Evolutionary conservation across 1,139 yeast genomes (phyloP), one percentile per base, ranked within the genome.

Genomic region (Debaryomycetaceae sp.): DNA sequence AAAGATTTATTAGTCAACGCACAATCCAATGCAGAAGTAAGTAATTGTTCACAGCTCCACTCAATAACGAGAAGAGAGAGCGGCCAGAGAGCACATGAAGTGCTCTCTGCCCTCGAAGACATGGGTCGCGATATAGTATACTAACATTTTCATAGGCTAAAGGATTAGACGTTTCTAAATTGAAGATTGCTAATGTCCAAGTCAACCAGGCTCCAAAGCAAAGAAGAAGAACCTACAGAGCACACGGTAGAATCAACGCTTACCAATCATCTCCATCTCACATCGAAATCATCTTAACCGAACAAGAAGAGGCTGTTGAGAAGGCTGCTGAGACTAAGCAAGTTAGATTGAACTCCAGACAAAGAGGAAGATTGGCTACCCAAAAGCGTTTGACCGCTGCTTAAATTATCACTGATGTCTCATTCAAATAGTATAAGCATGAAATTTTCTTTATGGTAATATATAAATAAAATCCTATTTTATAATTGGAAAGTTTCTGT

Each of bases 171-270:
- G 83, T 87, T 65, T 82, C 95, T 67, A 88, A 86, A 75, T 87
- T 93, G 75, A 87, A 85, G 79, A 83, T 93, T 70, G 84, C 96
- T 66, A 98, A 93, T 88, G 91, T 95, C 72, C 99, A 95, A 84
- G 99, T 93, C 69, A 95, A 93, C 96, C 97, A 90, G 77, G 99
- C 99, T 68, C 99, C 99, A 80, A 90, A 90, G 83, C 96, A 89
- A 83, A 95, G 99, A 84, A 93, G 99, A 83, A 90, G 99, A 83
- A 93, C 99, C 72, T 95, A 82, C 97, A 93, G 99, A 86, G 99
- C 99, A 68, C 99, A 93, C 86, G 99, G 99, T 87, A 91, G 98
- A 85, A 88, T 90, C 75, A 93, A 91, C 80, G 96, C 97, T 66
- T 93, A 89, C 91, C 95, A 89, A 81, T 88, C 97, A 55, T 83